Conservation (phyloP, 2,329 filamentous ascomycete species). For the Talaromyces albobiverticillius region DNA sequence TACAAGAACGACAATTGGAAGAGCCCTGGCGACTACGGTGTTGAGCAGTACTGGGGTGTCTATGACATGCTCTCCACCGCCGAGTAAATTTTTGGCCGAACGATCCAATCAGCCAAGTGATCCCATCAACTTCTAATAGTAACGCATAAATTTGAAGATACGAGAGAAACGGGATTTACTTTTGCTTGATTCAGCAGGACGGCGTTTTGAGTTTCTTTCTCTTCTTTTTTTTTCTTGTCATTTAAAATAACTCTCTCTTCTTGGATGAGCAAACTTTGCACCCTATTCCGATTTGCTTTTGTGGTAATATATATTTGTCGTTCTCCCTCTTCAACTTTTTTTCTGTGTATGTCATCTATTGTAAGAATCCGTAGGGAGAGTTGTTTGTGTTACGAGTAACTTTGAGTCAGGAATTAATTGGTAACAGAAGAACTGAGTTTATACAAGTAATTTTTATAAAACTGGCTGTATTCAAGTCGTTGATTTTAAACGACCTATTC, state of each 20-base stretch:
- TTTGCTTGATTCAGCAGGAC: constrained; percentile 5
- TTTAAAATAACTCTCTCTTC: constrained; percentile 11
- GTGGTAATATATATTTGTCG: constrained; percentile 11
- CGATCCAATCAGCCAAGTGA: neutral
- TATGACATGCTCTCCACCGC: constrained; percentile 7
- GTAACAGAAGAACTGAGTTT: too few species aligned
- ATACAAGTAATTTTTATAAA: too few species aligned
- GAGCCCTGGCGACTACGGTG: constrained; percentile 61
- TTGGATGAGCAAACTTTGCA: constrained; percentile 1
- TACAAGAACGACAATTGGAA: constrained; percentile 83
- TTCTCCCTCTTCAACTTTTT: neutral
- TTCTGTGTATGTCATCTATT: constrained; percentile 7
- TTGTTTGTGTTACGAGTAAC: neutral
- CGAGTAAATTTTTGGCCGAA: constrained; percentile 2
- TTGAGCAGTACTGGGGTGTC: constrained; percentile 76
- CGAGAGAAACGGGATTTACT: neutral
- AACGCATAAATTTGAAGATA: neutral
- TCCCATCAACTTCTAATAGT: neutral
- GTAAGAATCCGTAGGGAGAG: constrained; percentile 7
- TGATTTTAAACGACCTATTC: too few species aligned
- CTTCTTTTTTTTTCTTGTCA: constrained; percentile 6
- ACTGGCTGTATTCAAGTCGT: too few species aligned
- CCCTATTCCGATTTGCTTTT: constrained; percentile 3
- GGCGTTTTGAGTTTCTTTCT: constrained; percentile 7
- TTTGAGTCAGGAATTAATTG: neutral